phyloP scores from a whole-genome alignment of 768 basidiomycete genomes.

The Tylopilus felleus region DNA sequence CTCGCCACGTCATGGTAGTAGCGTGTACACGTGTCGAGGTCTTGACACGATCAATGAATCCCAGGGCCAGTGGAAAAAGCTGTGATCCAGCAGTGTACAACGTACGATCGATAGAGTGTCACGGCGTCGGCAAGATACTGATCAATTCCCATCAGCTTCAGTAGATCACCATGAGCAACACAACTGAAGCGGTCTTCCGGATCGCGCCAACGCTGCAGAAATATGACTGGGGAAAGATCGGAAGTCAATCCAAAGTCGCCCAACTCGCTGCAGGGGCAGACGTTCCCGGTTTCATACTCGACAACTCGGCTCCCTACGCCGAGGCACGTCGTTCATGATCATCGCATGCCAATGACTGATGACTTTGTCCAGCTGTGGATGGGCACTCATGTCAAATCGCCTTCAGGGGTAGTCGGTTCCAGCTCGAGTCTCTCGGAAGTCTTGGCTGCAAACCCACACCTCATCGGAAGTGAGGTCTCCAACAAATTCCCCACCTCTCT shows the following conservation, averaged over 20 bases:
- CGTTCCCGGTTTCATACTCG: constrained; percentile 62
- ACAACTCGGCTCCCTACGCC: constrained; percentile 80
- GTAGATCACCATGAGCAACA: constrained; percentile 20
- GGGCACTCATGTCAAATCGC: constrained; percentile 88
- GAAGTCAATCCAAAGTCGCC: constrained; percentile 80
- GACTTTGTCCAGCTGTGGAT: constrained; percentile 79
- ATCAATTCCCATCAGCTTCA: background rate
- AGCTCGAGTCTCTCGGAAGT: constrained; percentile 50
- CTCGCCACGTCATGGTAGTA: background rate
- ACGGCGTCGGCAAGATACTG: background rate
- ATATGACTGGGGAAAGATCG: constrained; percentile 95
- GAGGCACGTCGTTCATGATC: constrained; percentile 59
- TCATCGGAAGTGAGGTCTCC: constrained; percentile 62
- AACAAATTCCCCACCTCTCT: constrained; percentile 50
- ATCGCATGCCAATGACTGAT: constrained; percentile 1
- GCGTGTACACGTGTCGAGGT: background rate
- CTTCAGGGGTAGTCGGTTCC: constrained; percentile 52
- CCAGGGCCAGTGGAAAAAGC: background rate
- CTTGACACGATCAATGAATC: background rate
- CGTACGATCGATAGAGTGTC: background rate
- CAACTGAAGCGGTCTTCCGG: constrained; percentile 58
- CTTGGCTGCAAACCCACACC: constrained; percentile 60
- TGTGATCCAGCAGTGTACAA: background rate
- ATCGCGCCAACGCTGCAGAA: constrained; percentile 80
- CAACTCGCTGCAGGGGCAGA: constrained; percentile 65